Base-by-base conservation (phyloP, 2,329 filamentous ascomycete species). In the Atkinsonella texensis region DNA sequence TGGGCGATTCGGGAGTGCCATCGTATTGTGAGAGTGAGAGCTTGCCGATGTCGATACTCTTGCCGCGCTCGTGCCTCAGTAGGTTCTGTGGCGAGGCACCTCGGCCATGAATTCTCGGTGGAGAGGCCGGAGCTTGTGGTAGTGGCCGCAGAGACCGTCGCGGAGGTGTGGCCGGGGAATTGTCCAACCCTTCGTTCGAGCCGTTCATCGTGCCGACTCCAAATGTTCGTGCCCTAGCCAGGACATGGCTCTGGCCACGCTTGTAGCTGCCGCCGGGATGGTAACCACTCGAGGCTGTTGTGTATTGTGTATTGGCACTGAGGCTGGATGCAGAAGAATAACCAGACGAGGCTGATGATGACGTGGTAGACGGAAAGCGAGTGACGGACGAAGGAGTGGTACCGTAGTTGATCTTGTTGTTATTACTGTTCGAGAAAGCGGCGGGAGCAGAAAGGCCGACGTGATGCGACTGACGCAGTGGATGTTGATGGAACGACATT, bases 111-210 rank as follows among this genome's bases (percentile, higher is more conserved):
- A 74, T 65, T 44, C 70, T 65, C 13, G 70, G 61, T 15, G 69
- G 65, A 7, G 71, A 59, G 15, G 73, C 77, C 3, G 85, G 84
- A 1, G 79, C 73, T 62, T 87, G 85, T 3, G 84, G 80, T 7
- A 89, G 74, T 23, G 86, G 86, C 47, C 88, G 81, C 54, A 95
- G 72, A 20, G 87, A 89, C 62, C 87, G 85, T 50, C 89, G 84
- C 54, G 85, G 83, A 53, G 85, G 78, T 58, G 77, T 84, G 58
- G 79, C 81, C 63, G 89, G 90, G 55, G 84, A 74, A 58, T 79
- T 81, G 35, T 81, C 80, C n/a, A 80, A 74, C 55, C 68, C 65
- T 53, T 66, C 68, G 58, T 71, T 68, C 50, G 68, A 59, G 56
- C 62, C 57, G 54, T 63, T 73, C 70, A 63, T 74, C 66, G 67